These are phyloP conservation scores for Kodamaea alishanica DNA, from an alignment of 1,139 yeast genomes.

Conservation along the genomic window DNA sequence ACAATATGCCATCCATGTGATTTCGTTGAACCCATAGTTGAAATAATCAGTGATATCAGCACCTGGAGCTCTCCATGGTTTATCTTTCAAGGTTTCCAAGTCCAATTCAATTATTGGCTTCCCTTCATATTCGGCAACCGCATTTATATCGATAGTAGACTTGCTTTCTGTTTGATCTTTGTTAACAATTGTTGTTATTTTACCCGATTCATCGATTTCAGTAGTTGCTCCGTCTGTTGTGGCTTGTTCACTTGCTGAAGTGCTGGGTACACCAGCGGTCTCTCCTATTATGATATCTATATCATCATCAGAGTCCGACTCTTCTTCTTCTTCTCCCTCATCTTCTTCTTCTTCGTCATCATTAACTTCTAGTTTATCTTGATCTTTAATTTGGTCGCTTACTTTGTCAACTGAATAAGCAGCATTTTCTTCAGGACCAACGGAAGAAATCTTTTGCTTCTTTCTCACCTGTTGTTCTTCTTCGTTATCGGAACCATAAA, in stretches of 20 bases:
- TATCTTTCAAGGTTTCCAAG: constrained; percentile 77
- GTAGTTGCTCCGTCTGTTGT: constrained; percentile 11
- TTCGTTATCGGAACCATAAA: constrained; percentile 74
- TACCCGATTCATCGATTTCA: constrained; percentile 29
- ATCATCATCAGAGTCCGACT: constrained; percentile 45
- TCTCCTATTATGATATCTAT: constrained; percentile 39
- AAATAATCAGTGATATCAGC: constrained; percentile 92
- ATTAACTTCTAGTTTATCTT: constrained; percentile 8
- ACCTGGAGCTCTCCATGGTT: constrained; percentile 98
- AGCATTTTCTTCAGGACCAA: constrained; percentile 20
- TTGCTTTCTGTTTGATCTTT: constrained; percentile 28
- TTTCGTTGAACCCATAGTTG: constrained; percentile 94
- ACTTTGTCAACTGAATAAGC: constrained; percentile 11
- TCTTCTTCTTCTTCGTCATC: constrained; percentile 16
- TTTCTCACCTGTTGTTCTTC: constrained; percentile 23
- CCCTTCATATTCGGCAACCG: constrained; percentile 78
- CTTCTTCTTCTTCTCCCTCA: constrained; percentile 17
- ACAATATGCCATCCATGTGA: constrained; percentile 93
- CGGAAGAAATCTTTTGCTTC: constrained; percentile 17
- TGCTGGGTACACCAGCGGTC: constrained; percentile 24
- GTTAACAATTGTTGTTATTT: constrained; percentile 32
- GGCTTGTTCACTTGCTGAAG: constrained; percentile 9
- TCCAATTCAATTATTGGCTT: constrained; percentile 81
- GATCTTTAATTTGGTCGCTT: not conserved
- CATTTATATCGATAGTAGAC: constrained; percentile 65